These are phyloP conservation scores for Rauvolfia tetraphylla DNA, from an alignment of 257 asterid genomes.

Conservation along the genomic window DNA sequence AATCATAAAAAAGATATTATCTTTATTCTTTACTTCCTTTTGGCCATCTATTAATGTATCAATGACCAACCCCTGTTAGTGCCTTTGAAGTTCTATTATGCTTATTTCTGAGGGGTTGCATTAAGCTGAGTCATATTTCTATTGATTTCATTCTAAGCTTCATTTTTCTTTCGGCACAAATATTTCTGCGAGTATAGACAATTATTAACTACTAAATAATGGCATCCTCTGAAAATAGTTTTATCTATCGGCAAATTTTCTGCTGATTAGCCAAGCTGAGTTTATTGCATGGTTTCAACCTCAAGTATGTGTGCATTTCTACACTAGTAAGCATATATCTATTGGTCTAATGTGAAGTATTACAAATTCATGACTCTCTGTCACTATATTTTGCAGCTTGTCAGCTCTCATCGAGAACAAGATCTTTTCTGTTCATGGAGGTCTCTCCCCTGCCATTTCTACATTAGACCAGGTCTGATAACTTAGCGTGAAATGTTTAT, in stretches of 20 bases:
- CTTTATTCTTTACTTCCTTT: background rate
- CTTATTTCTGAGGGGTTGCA: background rate
- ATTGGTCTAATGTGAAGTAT: background rate
- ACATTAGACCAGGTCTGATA: constrained; percentile 81
- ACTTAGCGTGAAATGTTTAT: constrained; percentile 7
- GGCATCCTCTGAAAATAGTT: too few species aligned
- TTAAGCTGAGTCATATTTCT: background rate
- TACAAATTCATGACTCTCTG: background rate
- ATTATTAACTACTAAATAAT: background rate
- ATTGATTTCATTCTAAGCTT: background rate
- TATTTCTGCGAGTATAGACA: background rate
- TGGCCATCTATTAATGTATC: background rate
- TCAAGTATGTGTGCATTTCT: background rate
- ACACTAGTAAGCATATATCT: background rate
- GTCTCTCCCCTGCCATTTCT: constrained; percentile 86
- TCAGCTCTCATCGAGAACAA: constrained; percentile 93
- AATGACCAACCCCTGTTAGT: background rate
- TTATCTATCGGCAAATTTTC: background rate
- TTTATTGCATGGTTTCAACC: background rate
- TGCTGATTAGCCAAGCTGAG: background rate
- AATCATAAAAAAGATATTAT: background rate
- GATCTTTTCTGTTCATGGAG: constrained; percentile 95
- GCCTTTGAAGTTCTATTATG: background rate
- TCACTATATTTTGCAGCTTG: constrained; percentile 50
- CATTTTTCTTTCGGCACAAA: background rate